Evolutionary conservation across 2,329 filamentous ascomycete genomes (phyloP), one percentile per base, ranked within the genome.

Genomic region (Scortechinia acanthostroma): DNA sequence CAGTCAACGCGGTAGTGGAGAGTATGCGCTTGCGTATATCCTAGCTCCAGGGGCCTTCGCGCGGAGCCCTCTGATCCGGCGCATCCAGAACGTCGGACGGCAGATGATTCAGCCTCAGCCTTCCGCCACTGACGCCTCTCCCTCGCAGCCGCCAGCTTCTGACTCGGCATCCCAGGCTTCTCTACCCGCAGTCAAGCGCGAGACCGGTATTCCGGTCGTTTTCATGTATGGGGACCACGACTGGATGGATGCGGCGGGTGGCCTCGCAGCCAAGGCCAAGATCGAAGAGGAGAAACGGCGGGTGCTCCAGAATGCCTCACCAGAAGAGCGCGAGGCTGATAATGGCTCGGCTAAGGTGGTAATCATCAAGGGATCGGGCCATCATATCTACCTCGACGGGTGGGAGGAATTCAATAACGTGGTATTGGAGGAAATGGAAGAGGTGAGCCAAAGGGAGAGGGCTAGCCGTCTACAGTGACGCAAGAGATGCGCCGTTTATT

Each of bases 141-240:
- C 35, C 6, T 10, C 35, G 14, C 35, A 13, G 14, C 10, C 14
- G 35, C 35, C 35, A 13, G 35, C 35, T 13, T 10, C n/a, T 10
- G n/a, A n/a, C 25, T n/a, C 10, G n/a, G 10, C 25, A 10, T 15
- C 6, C 20, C 13, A 40, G 6, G 35, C 35, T 62, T 2, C 48
- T 21, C 48, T 50, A n/a, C 21, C 53, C 17, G 58, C 63, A 1
- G 60, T 55, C 3, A 55, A 61, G 15, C 58, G 60, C 21, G 76
- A 80, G 54, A 86, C 75, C 0, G 90, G 91, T 1, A 72, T 90
- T 43, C 91, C 93, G 0, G 71, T 97, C 22, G 77, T 97, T 5
- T 78, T 98, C 59, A 91, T 97, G 86, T 98, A 98, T 59, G 93
- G 93, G 50, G 91, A 97, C 55, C 83, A 93, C 57, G 93, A 98